Evolutionary conservation across 2,329 filamentous ascomycete species (phyloP).

Genomic region (Claviceps cyperi): DNA sequence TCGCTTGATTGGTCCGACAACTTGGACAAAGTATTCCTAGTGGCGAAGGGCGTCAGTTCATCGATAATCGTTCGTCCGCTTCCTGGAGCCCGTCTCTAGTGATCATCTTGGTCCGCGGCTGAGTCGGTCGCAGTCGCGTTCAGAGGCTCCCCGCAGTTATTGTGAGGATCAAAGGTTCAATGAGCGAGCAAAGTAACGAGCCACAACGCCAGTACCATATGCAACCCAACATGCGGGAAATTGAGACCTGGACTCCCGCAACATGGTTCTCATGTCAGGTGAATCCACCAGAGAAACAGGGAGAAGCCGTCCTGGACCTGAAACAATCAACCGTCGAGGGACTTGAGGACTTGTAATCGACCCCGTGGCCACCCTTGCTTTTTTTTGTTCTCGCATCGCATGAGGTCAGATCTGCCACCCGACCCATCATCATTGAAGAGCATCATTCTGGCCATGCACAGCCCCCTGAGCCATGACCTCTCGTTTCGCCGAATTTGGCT

Average conservation of each 20-base stretch:
- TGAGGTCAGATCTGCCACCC: neutral
- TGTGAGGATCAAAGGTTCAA: neutral
- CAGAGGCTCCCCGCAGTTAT: neutral
- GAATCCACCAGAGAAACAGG: neutral
- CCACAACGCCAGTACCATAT: neutral
- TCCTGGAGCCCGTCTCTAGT: constrained; percentile 13
- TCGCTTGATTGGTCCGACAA: constrained; percentile 79
- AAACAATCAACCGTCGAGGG: neutral
- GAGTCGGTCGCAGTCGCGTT: neutral
- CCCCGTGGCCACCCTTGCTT: neutral
- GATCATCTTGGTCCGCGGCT: constrained; percentile 15
- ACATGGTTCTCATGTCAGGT: neutral
- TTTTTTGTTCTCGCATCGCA: neutral
- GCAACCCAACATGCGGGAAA: neutral
- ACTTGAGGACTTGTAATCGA: neutral
- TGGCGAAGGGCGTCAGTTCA: constrained; percentile 53
- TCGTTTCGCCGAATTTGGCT: neutral
- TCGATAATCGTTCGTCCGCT: constrained; percentile 16
- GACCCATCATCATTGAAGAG: neutral
- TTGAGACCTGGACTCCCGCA: neutral
- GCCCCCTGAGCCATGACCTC: neutral
- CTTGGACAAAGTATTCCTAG: constrained; percentile 92
- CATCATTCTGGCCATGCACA: neutral
- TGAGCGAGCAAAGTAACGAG: constrained; percentile 9
- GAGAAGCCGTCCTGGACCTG: neutral